Base-by-base conservation (phyloP, 73 alveolate species). In the Paramecium pentaurelia region DNA sequence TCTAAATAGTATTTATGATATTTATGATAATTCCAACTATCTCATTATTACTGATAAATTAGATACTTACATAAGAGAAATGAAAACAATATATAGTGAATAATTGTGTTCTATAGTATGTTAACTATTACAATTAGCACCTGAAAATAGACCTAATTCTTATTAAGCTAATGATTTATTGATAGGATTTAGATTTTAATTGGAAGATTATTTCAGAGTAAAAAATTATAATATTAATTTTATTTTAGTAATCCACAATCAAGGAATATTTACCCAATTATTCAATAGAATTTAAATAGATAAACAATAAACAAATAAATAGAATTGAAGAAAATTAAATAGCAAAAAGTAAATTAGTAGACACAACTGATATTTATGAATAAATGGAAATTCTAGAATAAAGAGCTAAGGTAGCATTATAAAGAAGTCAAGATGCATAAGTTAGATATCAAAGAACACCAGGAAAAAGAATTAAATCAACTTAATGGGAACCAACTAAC, bases 111-210 rank as follows among this genome's bases (percentile, higher is more conserved):
- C 87, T 73, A 73, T 73, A 37, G 87, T 73, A 38, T 37, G 64
- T 36, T 12, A 73, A n/a, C 34, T 73, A 22, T 73, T 73, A 20
- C 47, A 73, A 73, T 40, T 73, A 37, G 58, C 87, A 0, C 87
- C 87, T 37, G 87, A 73, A 37, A 73, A 44, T 73, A 73, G 87
- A 73, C 87, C 87, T 10, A 73, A 25, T 16, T 25, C 87, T 8
- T 30, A 18, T 14, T 73, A 0, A 73, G 87, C 87, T 0, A 28
- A 64, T 32, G 84, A 64, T 6, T 32, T 64, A 64, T 64, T 64
- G 27, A 64, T 64, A 32, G 84, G 84, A 25, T 64, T 32, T 11
- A 64, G 84, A 64, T 64, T 1, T 64, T 6, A 64, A 64, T 64
- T 64, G 27, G 84, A 64, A 64, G 84, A 64, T 32, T 64, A 64